phyloP scores from a whole-genome alignment of 208 protist genomes.

The Leishmania major region DNA sequence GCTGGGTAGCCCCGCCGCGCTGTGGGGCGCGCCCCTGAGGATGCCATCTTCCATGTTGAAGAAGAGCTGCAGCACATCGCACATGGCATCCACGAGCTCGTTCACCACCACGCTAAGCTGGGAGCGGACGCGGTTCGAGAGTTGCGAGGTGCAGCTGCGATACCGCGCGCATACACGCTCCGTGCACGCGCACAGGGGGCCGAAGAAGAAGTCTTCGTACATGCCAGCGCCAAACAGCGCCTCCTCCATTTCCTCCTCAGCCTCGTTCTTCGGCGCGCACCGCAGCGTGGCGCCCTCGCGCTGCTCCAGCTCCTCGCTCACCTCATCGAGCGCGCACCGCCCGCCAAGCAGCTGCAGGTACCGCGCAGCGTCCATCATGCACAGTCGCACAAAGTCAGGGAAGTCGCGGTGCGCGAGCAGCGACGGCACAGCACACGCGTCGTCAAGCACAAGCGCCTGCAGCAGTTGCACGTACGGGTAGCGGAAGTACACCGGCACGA shows the following conservation, averaged over 20 bases:
- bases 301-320: slow-evolving; percentile 41
- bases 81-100: slow-evolving; percentile 39
- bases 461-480: slow-evolving; percentile 37
- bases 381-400: slow-evolving; percentile 35
- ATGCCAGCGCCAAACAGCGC: slow-evolving; percentile 26
- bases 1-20: background rate
- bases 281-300: slow-evolving; percentile 35
- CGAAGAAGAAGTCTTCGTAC: slow-evolving; percentile 43
- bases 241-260: slow-evolving; percentile 35
- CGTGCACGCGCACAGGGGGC: slow-evolving; percentile 35
- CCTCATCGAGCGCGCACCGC: slow-evolving; percentile 9
- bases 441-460: slow-evolving; percentile 47
- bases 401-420: slow-evolving; percentile 46
- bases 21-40: background rate
- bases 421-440: slow-evolving; percentile 22
- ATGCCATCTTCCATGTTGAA: background rate
- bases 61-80: slow-evolving; percentile 37
- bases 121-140: slow-evolving; percentile 36
- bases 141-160: slow-evolving; percentile 21
- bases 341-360: slow-evolving; percentile 51
- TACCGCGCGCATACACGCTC: slow-evolving; percentile 32
- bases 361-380: slow-evolving; percentile 36
- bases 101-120: slow-evolving; percentile 38
- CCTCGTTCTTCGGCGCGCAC: slow-evolving; percentile 27
- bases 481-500: slow-evolving; percentile 48